Evolutionary conservation across 805 yeast species (phyloP).

Genomic region (Candida argentea): DNA sequence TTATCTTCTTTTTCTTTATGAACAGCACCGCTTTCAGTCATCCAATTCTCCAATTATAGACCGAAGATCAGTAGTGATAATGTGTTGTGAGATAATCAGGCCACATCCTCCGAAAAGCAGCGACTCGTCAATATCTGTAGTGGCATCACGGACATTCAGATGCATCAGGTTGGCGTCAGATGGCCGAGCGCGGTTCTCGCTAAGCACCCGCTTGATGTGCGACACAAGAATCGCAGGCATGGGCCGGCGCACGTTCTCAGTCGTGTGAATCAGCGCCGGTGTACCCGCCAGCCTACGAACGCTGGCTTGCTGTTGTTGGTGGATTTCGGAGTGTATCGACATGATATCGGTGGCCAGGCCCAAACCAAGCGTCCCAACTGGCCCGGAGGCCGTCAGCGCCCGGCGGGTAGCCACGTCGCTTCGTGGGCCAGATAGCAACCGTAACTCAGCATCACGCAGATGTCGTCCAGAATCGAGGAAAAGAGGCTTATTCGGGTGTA

Average conservation of each 20-base stretch:
- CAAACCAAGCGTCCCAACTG: conserved; percentile 14
- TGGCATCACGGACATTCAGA: conserved; percentile 1
- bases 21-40: too few relatives aligned
- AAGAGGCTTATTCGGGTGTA: conserved; percentile 19
- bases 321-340: conserved; percentile 32
- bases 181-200: too few relatives aligned
- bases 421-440: background rate
- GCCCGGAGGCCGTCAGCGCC: background rate
- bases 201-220: too few relatives aligned
- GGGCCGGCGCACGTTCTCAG: too few relatives aligned
- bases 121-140: conserved; percentile 2
- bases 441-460: background rate
- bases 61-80: conserved; percentile 21
- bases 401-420: background rate
- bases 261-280: too few relatives aligned
- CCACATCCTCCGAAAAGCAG: conserved; percentile 2
- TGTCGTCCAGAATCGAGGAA: conserved; percentile 4
- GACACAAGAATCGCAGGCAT: too few relatives aligned
- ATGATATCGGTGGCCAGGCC: conserved; percentile 33
- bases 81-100: conserved; percentile 22
- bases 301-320: too few relatives aligned
- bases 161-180: conserved; percentile 30
- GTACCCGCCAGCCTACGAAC: too few relatives aligned
- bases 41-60: conserved; percentile 25
- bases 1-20: too few relatives aligned